These are phyloP conservation scores for Solanum sparsipilum DNA, from an alignment of 257 asterid genomes.

Conservation along the genomic window DNA sequence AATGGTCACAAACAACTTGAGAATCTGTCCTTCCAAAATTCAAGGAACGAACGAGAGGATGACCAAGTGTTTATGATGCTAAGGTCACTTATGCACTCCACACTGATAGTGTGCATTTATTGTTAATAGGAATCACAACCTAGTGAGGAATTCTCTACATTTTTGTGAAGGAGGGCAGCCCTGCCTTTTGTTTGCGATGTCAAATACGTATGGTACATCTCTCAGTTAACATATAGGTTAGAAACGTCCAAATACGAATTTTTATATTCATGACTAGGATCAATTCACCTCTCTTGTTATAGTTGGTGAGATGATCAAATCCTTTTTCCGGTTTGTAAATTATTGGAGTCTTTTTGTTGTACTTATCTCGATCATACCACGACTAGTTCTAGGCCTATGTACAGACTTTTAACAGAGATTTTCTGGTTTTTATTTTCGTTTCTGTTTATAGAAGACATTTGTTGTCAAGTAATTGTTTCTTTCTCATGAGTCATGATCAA, in stretches of 20 bases:
- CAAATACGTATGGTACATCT: background rate
- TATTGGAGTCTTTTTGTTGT: background rate
- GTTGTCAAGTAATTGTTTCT: background rate
- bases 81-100: background rate
- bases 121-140: no score
- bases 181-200: background rate
- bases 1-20: constrained; percentile 13
- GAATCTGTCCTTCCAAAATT: background rate
- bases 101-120: background rate
- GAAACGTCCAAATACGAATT: background rate
- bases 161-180: background rate
- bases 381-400: background rate
- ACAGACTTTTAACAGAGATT: background rate
- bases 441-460: background rate
- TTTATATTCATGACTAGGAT: background rate
- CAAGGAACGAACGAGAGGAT: background rate
- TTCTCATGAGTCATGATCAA: background rate
- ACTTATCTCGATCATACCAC: background rate
- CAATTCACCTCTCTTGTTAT: background rate
- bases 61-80: background rate
- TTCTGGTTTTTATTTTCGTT: background rate
- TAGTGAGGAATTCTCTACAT: background rate
- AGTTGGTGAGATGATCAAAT: background rate
- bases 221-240: background rate
- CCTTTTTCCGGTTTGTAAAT: background rate